These are phyloP conservation scores for Alternaria sp. DNA, from an alignment of 2,329 filamentous ascomycete genomes.

Conservation along the genomic window DNA sequence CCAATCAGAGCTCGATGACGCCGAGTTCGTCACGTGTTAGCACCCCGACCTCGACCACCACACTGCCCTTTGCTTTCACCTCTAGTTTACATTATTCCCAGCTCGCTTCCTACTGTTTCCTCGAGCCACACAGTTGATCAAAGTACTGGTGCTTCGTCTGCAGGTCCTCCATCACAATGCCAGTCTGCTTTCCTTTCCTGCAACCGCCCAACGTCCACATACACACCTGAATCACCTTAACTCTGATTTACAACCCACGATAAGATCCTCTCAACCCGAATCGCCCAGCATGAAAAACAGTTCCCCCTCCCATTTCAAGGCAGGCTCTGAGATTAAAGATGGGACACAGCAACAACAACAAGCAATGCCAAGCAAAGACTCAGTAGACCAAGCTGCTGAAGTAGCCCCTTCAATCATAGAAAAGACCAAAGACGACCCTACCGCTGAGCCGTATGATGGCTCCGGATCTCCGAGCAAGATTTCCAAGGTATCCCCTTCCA, in stretches of 20 bases:
- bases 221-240: constrained; percentile 22
- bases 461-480: background rate
- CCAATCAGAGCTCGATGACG: constrained; percentile 30
- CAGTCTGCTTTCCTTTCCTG: constrained; percentile 21
- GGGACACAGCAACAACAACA: constrained; percentile 7
- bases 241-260: background rate
- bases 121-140: constrained; percentile 17
- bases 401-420: background rate
- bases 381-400: background rate
- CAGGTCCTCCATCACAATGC: constrained; percentile 25
- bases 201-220: constrained; percentile 21
- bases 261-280: background rate
- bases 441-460: background rate
- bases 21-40: constrained; percentile 24
- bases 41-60: background rate
- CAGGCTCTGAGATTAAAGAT: background rate
- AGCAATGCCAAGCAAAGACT: constrained; percentile 5
- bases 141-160: constrained; percentile 1
- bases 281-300: background rate
- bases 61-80: constrained; percentile 6
- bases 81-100: constrained; percentile 6
- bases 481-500: constrained; percentile 12
- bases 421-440: background rate
- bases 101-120: constrained; percentile 7
- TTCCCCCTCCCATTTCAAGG: background rate